Base-by-base conservation (phyloP, 768 basidiomycete genomes). In the Dioszegia hungarica region DNA sequence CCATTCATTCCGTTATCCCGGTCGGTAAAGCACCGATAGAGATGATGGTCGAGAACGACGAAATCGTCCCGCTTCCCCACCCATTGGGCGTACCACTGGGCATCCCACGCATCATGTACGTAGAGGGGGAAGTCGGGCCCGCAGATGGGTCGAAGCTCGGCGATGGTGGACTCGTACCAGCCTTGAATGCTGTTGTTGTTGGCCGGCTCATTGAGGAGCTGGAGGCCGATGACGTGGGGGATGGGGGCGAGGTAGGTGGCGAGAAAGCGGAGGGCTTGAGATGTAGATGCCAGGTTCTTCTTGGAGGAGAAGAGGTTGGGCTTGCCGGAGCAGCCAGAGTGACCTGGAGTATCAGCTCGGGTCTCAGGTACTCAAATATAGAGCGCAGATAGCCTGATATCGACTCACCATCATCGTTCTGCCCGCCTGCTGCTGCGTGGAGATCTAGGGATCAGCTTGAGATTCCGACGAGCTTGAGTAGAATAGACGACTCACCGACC, bases 11-110 rank as follows among this genome's bases (percentile, higher is more conserved):
- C 57, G 17, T 75, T 81, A 71, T 91, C 89, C 1, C 76, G 76
- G 0, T 71, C 59, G 0, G 86, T 87, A 72, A 89, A 89, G 73
- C 87, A 89, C 24, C 89, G 82, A 67, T 90, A 91, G 20, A 90
- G 80, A 67, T 90, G 89, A 62, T 89, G 87, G 72, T 91, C 89
- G 37, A 90, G 77, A 14, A 86, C 83, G 19, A 84, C 77, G 27
- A 83, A 82, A 62, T 86, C 85, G 61, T 86, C 84, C 53, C 83
- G 76, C 33, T 77, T 72, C 2, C 81, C 78, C 3, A 84, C 77
- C 64, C 81, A 87, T 9, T 79, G 76, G 15, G 84, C 79, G 62
- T 88, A 90, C 52, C 81, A 77, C 25, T 84, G 81, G 0, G 84
- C 80, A 66, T 82, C 79, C 89, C 89, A 92, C 40, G 84, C 84